Evolutionary conservation across 768 basidiomycete genomes (phyloP).

Genomic region (Lentinula edodes): DNA sequence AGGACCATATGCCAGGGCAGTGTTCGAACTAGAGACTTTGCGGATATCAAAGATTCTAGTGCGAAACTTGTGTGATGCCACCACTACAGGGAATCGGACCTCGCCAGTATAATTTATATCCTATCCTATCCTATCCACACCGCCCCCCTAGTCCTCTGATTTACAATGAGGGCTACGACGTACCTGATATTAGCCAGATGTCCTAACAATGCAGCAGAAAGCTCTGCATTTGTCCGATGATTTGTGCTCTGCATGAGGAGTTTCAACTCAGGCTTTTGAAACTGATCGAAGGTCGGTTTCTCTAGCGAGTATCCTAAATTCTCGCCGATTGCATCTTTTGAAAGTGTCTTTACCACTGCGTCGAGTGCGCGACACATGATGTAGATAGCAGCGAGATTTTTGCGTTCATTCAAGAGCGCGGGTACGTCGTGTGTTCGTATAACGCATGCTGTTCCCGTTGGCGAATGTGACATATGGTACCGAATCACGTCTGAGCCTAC

Average conservation of each 20-base stretch:
- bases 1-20: too few species aligned
- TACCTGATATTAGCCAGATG: constrained; percentile 78
- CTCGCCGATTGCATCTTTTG: constrained; percentile 77
- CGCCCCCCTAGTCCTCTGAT: neutral
- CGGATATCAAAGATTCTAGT: too few species aligned
- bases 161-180: constrained; percentile 15
- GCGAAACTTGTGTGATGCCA: too few species aligned
- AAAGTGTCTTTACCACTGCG: constrained; percentile 63
- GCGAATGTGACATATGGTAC: constrained; percentile 40
- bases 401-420: constrained; percentile 58
- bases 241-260: constrained; percentile 64
- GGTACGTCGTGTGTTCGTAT: constrained; percentile 42
- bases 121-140: too few species aligned
- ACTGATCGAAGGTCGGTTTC: constrained; percentile 84
- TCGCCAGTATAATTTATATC: too few species aligned
- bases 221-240: constrained; percentile 72
- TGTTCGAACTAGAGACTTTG: too few species aligned
- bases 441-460: constrained; percentile 21
- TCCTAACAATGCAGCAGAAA: constrained; percentile 82
- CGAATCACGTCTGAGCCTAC: constrained; percentile 45
- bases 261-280: constrained; percentile 65
- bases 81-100: too few species aligned
- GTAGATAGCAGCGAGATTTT: constrained; percentile 80
- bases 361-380: constrained; percentile 87
- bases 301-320: constrained; percentile 77